phyloP scores from a whole-genome alignment of 768 basidiomycete species.

The Multifurca ochricompacta region DNA sequence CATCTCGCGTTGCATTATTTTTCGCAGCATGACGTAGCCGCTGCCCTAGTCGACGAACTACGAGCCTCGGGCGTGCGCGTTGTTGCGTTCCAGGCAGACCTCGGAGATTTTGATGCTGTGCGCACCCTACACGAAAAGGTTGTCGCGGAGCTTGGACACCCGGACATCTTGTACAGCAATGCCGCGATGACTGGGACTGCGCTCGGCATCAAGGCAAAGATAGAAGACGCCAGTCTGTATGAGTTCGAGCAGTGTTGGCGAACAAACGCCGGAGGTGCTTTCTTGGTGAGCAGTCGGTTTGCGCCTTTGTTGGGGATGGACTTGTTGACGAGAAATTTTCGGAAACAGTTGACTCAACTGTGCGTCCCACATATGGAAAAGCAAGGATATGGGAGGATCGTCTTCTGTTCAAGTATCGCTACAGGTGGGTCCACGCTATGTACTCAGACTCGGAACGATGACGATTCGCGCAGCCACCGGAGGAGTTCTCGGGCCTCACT shows the following conservation, averaged over 20 bases:
- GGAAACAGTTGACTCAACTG: conserved; percentile 39
- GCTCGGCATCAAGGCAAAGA: conserved; percentile 40
- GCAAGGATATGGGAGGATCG: conserved; percentile 41
- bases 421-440: conserved; percentile 29
- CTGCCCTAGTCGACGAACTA: conserved; percentile 34
- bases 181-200: conserved; percentile 36
- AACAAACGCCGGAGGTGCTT: conserved; percentile 40
- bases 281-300: conserved; percentile 32
- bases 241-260: conserved; percentile 41
- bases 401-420: conserved; percentile 48
- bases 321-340: neutral
- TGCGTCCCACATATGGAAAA: conserved; percentile 44
- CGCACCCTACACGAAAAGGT: conserved; percentile 37
- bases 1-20: conserved; percentile 46
- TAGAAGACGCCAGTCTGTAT: conserved; percentile 37
- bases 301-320: neutral
- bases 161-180: conserved; percentile 47
- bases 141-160: conserved; percentile 37
- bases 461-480: conserved; percentile 32
- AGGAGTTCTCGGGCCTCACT: conserved; percentile 49
- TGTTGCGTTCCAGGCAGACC: conserved; percentile 40
- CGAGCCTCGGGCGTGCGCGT: conserved; percentile 31
- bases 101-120: conserved; percentile 39
- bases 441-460: neutral
- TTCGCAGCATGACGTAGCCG: conserved; percentile 31